Percentiles rank a stretch among this genome's conserved stretches.
phyloP scores from a whole-genome alignment of 73 alveolate genomes.

The Blepharisma japonicum region DNA sequence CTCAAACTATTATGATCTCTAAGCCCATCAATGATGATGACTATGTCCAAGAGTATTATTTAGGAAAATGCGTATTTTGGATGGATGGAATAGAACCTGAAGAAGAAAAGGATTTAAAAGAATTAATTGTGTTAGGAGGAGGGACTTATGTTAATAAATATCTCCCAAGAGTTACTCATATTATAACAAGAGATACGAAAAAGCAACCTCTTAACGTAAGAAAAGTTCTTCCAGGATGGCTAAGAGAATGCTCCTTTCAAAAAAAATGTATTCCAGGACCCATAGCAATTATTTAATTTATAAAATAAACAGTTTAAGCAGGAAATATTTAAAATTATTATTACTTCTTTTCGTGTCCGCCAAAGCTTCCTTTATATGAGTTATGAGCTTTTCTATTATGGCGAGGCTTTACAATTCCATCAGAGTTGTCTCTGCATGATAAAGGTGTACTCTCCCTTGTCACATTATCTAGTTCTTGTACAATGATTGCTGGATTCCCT shows the following conservation, averaged over 20 bases:
- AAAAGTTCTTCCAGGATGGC: not conserved
- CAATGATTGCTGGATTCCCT: no score
- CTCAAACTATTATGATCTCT: not conserved
- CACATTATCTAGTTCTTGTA: no score
- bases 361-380: no score
- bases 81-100: not conserved
- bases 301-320: no score
- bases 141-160: conserved; percentile 12
- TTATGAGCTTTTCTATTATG: no score
- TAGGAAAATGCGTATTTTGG: conserved; percentile 8
- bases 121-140: conserved; percentile 9
- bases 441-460: no score
- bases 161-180: not conserved
- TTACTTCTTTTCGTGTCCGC: no score
- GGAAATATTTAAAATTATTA: no score
- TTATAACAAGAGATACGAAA: not conserved
- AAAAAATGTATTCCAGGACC: not conserved
- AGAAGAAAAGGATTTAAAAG: not conserved
- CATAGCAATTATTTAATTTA: no score
- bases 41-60: not conserved
- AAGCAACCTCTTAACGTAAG: not conserved
- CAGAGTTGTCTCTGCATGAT: no score
- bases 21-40: not conserved
- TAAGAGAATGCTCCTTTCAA: not conserved
- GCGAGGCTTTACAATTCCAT: no score